Base-by-base conservation (phyloP, 768 basidiomycete species). In the Trametes elegans region DNA sequence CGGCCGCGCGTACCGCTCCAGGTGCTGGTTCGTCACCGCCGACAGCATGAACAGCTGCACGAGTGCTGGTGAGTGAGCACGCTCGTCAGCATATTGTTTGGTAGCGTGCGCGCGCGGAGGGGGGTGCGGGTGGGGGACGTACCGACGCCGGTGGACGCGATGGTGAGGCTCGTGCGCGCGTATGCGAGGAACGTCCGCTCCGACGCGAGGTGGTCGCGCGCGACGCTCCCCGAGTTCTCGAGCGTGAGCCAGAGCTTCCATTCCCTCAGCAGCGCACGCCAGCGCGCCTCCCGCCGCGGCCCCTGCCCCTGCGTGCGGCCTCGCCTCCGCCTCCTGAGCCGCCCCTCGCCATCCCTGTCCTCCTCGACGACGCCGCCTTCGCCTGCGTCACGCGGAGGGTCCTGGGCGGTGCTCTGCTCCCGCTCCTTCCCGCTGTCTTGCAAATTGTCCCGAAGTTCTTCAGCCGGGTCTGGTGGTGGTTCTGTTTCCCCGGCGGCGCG, bases 161-260 rank as follows among this genome's bases (percentile, higher is more conserved):
- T 73, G 9, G 78, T 69, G 9, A 79, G 62, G 52, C 78, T 79
- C 23, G 80, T 80, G 34, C 79, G 68, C 16, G 80, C 69, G 63
- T 80, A 81, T n/a, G 80, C 78, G 9, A 81, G 68, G 59, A 77
- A 80, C 11, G 78, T 81, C 26, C 79, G 69, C 58, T 81, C 80
- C 9, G 71, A 71, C 4, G 80, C 76, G 7, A 82, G 71, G 58
- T 82, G 79, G 63, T 81, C 79, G 29, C 80, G 69, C 29, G 80
- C 80, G 51, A 79, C 77, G 56, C 70, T 74, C 13, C 78, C 78
- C 21, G 72, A 67, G 61, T 80, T 82, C 64, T 78, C 71, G 8
- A 81, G 66, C 11, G 63, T 62, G 32, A 76, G 63, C 29, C 64
- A 51, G 10, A 65, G 61, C 54, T 59, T 57, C 47, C 58, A 62